Evolutionary conservation across 768 basidiomycete genomes (phyloP), one percentile per base, ranked within the genome.

Genomic region (Termitomyces sp.): DNA sequence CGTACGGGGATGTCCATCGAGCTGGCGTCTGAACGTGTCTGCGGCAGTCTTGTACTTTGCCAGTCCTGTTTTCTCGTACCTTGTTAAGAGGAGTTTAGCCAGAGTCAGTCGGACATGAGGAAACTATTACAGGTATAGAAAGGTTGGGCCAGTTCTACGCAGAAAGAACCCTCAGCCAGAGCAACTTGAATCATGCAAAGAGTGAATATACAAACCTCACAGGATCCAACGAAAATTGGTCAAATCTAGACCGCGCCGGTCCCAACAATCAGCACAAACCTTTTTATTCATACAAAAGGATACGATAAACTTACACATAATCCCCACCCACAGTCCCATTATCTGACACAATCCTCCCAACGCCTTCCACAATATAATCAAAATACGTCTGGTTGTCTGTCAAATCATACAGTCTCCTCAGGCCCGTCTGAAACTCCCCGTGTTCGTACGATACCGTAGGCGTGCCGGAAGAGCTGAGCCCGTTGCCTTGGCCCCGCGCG

Each of bases 1-100:
- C 16, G 76, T 79, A 18, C 78, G 76, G 24, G 77, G 75, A 57
- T 79, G 77, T 11, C 60, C 66, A 59, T 76, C 63, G 10, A 79
- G 67, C 62, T 79, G 79, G 13, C 52, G 51, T 9, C 73, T 70
- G 65, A 70, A 77, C 22, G 61, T 72, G 54, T 74, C 71, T 32
- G 76, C 74, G 0, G 77, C 78, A 16, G 55, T 71, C 57, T 75
- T 78, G 64, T 73, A 79, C 58, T 78, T 79, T 18, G 62, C 50
- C 18, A 69, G 55, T 5, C 67, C 66, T 1, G 75, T 77, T 53
- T 67, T 55, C 22, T 72, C 61, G 59, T 70, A 74, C 38, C 76
- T 77, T 45, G 6, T 32, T 16, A 0, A 40, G 20, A 18, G 41
- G 30, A 22, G 2, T 24, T 43, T 3, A 22, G 36, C n/a, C n/a